Percentiles rank a stretch among this genome's conserved stretches.
These are phyloP conservation scores for Nicotiana paniculata DNA, from an alignment of 257 asterid species.

Conservation along the genomic window DNA sequence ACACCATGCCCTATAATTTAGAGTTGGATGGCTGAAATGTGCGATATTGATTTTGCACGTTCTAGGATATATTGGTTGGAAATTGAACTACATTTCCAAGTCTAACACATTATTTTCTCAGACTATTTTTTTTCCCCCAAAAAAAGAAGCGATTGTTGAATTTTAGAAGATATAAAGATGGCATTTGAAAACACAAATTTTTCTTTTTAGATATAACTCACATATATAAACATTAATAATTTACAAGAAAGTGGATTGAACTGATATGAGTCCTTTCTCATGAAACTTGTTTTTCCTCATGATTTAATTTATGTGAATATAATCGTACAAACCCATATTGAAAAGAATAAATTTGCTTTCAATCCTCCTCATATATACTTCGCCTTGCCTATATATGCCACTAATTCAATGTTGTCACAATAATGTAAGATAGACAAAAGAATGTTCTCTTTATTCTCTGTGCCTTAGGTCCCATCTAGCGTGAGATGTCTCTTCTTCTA, in stretches of 20 bases:
- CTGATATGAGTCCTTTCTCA: neutral
- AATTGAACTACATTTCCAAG: neutral
- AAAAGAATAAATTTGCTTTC: neutral
- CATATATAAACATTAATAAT: too few relatives aligned
- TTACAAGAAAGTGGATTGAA: too few relatives aligned
- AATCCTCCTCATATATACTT: neutral
- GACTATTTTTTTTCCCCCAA: too few relatives aligned
- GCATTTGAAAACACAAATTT: neutral
- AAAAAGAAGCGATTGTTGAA: too few relatives aligned
- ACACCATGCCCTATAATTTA: too few relatives aligned
- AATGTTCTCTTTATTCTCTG: conserved; percentile 3
- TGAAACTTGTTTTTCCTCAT: neutral
- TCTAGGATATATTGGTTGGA: neutral
- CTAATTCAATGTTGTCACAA: neutral
- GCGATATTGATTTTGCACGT: neutral
- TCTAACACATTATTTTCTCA: neutral
- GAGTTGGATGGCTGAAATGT: neutral
- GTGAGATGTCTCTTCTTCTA: conserved; percentile 3
- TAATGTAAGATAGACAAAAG: neutral
- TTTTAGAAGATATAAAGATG: too few relatives aligned
- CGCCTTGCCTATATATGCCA: neutral
- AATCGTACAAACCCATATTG: too few relatives aligned
- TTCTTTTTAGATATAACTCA: too few relatives aligned
- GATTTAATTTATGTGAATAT: neutral
- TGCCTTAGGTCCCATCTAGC: neutral